Evolutionary conservation across 108 stramenopile genomes (phyloP).

Genomic region (Nannochloropsis granulata): DNA sequence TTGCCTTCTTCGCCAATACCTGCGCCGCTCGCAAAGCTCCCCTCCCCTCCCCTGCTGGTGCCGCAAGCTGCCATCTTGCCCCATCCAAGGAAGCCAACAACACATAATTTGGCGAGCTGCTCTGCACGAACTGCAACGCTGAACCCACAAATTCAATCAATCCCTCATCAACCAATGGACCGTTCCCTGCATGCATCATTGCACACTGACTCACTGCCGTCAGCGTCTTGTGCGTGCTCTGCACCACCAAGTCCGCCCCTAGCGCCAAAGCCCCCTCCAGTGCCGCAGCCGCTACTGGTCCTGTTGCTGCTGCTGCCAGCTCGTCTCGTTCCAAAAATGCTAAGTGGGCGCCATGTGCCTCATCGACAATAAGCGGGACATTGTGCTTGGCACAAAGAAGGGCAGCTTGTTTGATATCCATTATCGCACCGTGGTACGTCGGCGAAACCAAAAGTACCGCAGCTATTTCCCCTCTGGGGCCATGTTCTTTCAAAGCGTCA

Average conservation of each 20-base stretch:
- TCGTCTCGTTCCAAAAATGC: constrained; percentile 2
- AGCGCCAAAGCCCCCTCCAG: constrained; percentile 12
- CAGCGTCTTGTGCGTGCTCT: constrained; percentile 38
- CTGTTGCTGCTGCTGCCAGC: background rate
- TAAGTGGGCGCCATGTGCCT: constrained; percentile 38
- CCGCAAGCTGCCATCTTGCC: constrained; percentile 22
- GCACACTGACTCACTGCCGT: constrained; percentile 25
- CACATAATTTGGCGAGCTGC: constrained; percentile 1
- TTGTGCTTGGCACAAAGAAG: background rate
- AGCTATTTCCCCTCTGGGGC: constrained; percentile 1
- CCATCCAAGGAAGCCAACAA: constrained; percentile 24
- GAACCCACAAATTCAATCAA: background rate
- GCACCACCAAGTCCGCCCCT: constrained; percentile 34
- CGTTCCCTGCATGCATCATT: constrained; percentile 19
- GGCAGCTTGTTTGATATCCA: background rate
- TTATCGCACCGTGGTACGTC: constrained; percentile 29
- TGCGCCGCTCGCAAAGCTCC: background rate
- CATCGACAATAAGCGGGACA: constrained; percentile 36
- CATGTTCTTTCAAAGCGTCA: background rate
- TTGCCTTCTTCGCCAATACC: background rate
- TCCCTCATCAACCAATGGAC: background rate
- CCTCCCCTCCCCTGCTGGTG: background rate
- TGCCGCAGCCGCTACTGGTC: background rate
- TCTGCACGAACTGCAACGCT: background rate
- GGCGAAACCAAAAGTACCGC: constrained; percentile 33